These are phyloP conservation scores for Diplocarpon rosae DNA, from an alignment of 2,329 filamentous ascomycete genomes.

Conservation along the genomic window DNA sequence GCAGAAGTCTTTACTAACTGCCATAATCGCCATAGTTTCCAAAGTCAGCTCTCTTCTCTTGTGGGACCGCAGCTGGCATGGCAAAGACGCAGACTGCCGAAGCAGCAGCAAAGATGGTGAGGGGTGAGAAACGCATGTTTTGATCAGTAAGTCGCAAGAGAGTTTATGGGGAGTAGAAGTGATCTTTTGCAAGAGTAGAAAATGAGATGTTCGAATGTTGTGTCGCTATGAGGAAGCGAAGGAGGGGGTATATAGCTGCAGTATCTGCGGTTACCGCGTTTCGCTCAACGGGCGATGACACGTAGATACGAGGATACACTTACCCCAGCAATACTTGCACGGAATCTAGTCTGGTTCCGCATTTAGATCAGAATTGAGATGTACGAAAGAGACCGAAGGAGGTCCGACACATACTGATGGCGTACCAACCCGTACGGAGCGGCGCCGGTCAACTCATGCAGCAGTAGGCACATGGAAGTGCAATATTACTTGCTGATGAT, in stretches of 20 bases:
- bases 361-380: neutral
- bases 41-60: conserved; percentile 1
- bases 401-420: no score
- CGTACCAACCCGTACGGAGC: neutral
- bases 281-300: no score
- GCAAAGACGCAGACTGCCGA: conserved; percentile 11
- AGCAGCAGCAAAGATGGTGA: conserved; percentile 12
- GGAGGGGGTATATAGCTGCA: no score
- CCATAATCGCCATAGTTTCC: conserved; percentile 11
- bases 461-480: neutral
- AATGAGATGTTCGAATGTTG: no score
- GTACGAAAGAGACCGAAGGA: neutral
- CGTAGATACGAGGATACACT: no score
- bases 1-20: neutral
- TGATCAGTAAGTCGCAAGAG: neutral
- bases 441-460: no score
- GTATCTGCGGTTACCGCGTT: no score
- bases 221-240: no score
- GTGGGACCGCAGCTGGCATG: conserved; percentile 10
- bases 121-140: conserved; percentile 1
- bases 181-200: no score
- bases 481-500: neutral
- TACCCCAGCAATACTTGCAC: no score
- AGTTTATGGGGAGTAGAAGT: no score
- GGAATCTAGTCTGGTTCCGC: neutral